phyloP scores from a whole-genome alignment of 345 rosid genomes.

The Salix viminalis region DNA sequence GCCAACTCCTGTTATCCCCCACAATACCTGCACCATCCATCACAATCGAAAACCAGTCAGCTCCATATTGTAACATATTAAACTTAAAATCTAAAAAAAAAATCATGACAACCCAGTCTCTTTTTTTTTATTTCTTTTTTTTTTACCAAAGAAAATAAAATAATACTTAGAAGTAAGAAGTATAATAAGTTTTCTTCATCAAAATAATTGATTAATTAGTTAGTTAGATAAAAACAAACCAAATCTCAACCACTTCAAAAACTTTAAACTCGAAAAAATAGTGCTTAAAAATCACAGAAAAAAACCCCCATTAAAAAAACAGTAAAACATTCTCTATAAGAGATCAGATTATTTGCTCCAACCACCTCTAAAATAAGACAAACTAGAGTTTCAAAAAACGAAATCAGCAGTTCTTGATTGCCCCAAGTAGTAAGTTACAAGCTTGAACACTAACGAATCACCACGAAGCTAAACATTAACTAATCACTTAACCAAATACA shows the following conservation, averaged over 20 bases:
- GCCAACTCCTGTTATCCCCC: constrained; percentile 17
- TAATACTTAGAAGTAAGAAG: background rate
- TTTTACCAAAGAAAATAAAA: background rate
- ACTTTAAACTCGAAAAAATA: background rate
- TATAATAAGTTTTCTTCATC: background rate
- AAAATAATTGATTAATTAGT: background rate
- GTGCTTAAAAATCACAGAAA: too few relatives aligned
- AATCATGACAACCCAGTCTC: background rate
- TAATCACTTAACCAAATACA: background rate
- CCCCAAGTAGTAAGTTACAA: background rate
- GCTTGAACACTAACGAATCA: background rate
- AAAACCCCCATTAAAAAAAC: background rate
- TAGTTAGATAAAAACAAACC: background rate
- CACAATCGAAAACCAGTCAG: constrained; percentile 9
- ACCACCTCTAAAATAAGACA: background rate
- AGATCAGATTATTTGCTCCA: background rate
- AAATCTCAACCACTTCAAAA: background rate
- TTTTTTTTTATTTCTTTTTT: background rate
- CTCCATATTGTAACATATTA: background rate
- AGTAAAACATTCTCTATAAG: background rate
- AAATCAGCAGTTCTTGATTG: background rate
- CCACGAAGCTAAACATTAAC: background rate
- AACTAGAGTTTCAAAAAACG: background rate
- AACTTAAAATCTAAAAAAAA: background rate
- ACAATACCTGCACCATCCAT: constrained; percentile 37